These are phyloP conservation scores for Mortierella sp. DNA, from an alignment of 371 early-diverging fungal species.

Conservation along the genomic window DNA sequence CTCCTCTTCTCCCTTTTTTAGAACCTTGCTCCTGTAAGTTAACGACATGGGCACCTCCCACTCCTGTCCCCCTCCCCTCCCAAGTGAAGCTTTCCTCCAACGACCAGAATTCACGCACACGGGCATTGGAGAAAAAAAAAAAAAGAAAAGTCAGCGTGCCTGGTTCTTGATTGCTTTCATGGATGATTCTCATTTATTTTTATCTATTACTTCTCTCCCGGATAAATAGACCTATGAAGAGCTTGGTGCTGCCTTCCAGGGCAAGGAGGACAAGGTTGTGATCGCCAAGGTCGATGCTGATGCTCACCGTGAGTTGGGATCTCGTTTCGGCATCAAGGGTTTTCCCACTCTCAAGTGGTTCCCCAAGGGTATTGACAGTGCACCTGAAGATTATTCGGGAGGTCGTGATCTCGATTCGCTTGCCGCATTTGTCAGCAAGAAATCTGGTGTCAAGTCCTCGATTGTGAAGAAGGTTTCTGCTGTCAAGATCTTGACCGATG, in stretches of 20 bases:
- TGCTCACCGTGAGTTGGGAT: constrained; percentile 79
- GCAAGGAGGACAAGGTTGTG: constrained; percentile 75
- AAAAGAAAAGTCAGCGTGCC: too few species aligned
- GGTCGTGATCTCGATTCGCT: constrained; percentile 88
- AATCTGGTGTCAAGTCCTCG: constrained; percentile 63
- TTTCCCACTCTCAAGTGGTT: constrained; percentile 97
- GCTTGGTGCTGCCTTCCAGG: constrained; percentile 79
- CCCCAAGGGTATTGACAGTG: constrained; percentile 77
- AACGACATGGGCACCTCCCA: neutral
- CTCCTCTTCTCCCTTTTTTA: constrained; percentile 5
- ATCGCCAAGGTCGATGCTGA: constrained; percentile 95
- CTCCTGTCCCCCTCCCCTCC: neutral
- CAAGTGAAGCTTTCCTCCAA: too few species aligned
- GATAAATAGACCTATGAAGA: constrained; percentile 71
- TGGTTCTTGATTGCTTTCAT: constrained; percentile 2
- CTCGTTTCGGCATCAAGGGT: constrained; percentile 77
- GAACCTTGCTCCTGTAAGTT: constrained; percentile 52
- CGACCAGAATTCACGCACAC: neutral
- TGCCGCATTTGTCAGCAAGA: constrained; percentile 76
- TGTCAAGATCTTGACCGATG: constrained; percentile 45
- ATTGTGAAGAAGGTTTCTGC: constrained; percentile 46
- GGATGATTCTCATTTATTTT: neutral
- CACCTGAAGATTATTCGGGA: constrained; percentile 81
- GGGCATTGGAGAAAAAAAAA: too few species aligned
- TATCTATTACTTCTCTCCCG: neutral